Evolutionary conservation across 768 basidiomycete species (phyloP).

Genomic region (Tylopilus sp.): DNA sequence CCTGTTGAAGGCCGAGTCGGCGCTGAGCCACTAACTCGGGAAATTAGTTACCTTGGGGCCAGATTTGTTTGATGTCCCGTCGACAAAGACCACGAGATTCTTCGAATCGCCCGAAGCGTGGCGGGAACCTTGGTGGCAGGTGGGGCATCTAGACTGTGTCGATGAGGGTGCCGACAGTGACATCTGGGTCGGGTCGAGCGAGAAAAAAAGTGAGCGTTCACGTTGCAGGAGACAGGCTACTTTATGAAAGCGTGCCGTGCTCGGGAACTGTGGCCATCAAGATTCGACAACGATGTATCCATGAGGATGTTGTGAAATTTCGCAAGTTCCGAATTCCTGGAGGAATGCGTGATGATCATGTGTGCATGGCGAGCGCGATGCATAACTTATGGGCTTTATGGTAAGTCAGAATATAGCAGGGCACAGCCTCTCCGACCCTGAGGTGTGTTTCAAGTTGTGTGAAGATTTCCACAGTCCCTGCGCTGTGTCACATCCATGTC

Average conservation of each 20-base stretch:
- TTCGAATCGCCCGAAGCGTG: slow-evolving; percentile 11
- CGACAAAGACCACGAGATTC: slow-evolving; percentile 30
- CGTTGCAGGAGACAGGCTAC: background rate
- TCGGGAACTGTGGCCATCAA: background rate
- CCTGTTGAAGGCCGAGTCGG: slow-evolving; percentile 11
- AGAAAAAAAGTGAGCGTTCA: background rate
- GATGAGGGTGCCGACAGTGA: background rate
- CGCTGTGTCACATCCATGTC: too few relatives aligned
- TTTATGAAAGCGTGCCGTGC: background rate
- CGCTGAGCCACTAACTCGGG: too few relatives aligned
- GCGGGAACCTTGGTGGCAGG: background rate
- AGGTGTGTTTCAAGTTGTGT: too few relatives aligned
- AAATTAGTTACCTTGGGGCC: slow-evolving; percentile 37
- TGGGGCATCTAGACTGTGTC: background rate
- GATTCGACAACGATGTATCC: background rate
- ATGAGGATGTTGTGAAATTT: background rate
- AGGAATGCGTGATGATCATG: too few relatives aligned
- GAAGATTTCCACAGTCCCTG: too few relatives aligned
- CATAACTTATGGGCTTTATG: too few relatives aligned
- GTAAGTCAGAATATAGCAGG: too few relatives aligned
- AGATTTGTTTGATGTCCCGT: background rate
- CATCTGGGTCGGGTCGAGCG: background rate
- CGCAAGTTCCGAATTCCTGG: too few relatives aligned
- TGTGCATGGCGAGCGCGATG: too few relatives aligned
- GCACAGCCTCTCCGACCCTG: too few relatives aligned